Percentiles rank a stretch among this genome's conserved stretches.
These are phyloP conservation scores for Recurvomyces mirabilis DNA, from an alignment of 495 filamentous ascomycete species.

Conservation along the genomic window DNA sequence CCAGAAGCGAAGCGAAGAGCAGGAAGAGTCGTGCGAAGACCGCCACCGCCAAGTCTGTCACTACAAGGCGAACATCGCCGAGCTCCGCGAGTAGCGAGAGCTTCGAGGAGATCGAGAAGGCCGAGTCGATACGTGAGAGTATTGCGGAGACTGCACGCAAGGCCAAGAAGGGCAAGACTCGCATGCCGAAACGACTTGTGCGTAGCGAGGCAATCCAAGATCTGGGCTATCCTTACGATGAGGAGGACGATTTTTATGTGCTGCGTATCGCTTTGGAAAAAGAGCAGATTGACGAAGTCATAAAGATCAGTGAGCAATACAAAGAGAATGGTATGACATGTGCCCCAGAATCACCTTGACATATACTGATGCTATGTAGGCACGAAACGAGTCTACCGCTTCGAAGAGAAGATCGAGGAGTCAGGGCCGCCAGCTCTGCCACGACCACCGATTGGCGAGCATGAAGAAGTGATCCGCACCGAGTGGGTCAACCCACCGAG, in stretches of 20 bases:
- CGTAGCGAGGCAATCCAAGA: slow-evolving; percentile 68
- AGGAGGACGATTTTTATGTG: slow-evolving; percentile 73
- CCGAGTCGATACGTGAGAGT: slow-evolving; percentile 25
- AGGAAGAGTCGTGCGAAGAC: slow-evolving; percentile 8
- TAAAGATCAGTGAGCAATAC: slow-evolving; percentile 57
- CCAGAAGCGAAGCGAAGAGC: background rate
- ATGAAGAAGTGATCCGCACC: slow-evolving; percentile 23
- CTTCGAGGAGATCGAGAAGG: slow-evolving; percentile 22
- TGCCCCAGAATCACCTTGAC: no score
- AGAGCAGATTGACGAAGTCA: slow-evolving; percentile 78
- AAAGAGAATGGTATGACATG: slow-evolving; percentile 42
- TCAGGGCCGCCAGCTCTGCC: background rate
- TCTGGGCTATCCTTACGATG: slow-evolving; percentile 72
- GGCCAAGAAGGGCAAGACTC: slow-evolving; percentile 76
- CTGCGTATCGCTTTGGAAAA: slow-evolving; percentile 74
- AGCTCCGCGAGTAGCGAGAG: slow-evolving; percentile 25
- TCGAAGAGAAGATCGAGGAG: slow-evolving; percentile 26
- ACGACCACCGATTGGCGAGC: slow-evolving; percentile 27
- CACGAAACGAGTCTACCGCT: slow-evolving; percentile 27
- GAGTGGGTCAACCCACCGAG: slow-evolving; percentile 26
- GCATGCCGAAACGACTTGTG: slow-evolving; percentile 66
- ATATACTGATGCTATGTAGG: no score
- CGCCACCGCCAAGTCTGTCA: slow-evolving; percentile 15
- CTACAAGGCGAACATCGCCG: slow-evolving; percentile 9
- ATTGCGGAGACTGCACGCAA: slow-evolving; percentile 34